Base-by-base conservation (phyloP, 306 rosid genomes). In the Prunus kanzakura region DNA sequence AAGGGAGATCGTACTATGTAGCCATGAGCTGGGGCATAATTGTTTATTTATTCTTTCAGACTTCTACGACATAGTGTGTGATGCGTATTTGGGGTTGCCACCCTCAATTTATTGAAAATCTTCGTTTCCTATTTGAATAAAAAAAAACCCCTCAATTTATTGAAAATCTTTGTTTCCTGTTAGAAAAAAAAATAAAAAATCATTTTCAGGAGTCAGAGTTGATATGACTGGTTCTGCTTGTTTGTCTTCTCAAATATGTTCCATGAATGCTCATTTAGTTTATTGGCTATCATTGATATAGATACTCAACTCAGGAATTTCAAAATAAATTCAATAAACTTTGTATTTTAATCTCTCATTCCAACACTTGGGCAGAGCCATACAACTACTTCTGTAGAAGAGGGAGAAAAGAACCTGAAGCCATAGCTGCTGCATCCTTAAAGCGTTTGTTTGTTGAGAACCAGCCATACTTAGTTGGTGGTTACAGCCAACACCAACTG, bases 341-440 rank as follows among this genome's bases (percentile, higher is more conserved):
- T 71, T 61, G 9, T 82, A 38, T 51, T 78, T 32, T 77, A 50
- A 69, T 75, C 43, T 67, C 82, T 74, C 12, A 73, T 74, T 68
- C 58, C 71, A n/a, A 51, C 38, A 58, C 68, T 61, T 84, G 64
- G 75, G 81, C 93, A 95, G 99, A 95, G 55, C 97, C 99, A 62
- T 95, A 95, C 81, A 89, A 91, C 84, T 88, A 87, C 86, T 85
- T 89, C 74, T 94, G 97, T 78, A 75, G 99, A 90, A 88, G 99
- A 78, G 99, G 99, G 49, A 86, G 97, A 49, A 95, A 95, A 80
- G 99, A 89, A 82, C 99, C 99, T 63, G 97, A 95, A 84, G 99
- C 91, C 60, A 90, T 95, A 78, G 93, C 99, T 73, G 99, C 99
- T 76, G 96, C 99, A 64, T 90, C 99, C 38, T 79, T 80, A 66